phyloP scores from a whole-genome alignment of 805 yeast species.

The Candida cerambycidarum region DNA sequence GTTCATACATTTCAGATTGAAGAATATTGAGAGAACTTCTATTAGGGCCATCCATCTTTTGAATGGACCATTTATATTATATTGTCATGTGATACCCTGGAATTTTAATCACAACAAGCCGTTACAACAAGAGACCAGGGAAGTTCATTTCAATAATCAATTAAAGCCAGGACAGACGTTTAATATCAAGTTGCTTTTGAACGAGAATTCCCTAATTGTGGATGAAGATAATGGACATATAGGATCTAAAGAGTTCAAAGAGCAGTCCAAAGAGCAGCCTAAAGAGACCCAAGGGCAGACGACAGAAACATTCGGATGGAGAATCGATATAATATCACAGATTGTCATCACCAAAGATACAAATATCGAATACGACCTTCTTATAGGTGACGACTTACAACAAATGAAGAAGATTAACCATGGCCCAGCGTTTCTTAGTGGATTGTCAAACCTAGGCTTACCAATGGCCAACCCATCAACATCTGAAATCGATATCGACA shows the following conservation, averaged over 20 bases:
- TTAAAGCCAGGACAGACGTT: slow-evolving; percentile 73
- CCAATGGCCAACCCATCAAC: background rate
- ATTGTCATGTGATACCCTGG: slow-evolving; percentile 43
- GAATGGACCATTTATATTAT: slow-evolving; percentile 44
- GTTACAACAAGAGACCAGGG: slow-evolving; percentile 26
- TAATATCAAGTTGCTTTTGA: slow-evolving; percentile 52
- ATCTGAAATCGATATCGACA: slow-evolving; percentile 7
- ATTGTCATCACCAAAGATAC: slow-evolving; percentile 37
- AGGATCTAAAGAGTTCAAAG: too few relatives aligned
- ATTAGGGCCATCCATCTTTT: slow-evolving; percentile 42
- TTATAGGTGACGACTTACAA: slow-evolving; percentile 37
- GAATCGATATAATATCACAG: slow-evolving; percentile 41
- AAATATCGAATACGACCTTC: slow-evolving; percentile 30
- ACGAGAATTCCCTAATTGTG: slow-evolving; percentile 35
- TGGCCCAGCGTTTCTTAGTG: slow-evolving; percentile 15
- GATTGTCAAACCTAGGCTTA: background rate
- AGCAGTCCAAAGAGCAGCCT: too few relatives aligned
- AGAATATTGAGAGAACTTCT: slow-evolving; percentile 36
- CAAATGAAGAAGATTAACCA: slow-evolving; percentile 34
- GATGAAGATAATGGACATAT: slow-evolving; percentile 1
- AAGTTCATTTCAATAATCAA: slow-evolving; percentile 37
- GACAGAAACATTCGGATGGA: slow-evolving; percentile 29
- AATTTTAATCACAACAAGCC: slow-evolving; percentile 26
- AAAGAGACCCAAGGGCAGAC: too few relatives aligned
- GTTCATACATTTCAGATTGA: slow-evolving; percentile 34